phyloP scores from a whole-genome alignment of 2,329 filamentous ascomycete genomes.

The Colletotrichum abscissum region DNA sequence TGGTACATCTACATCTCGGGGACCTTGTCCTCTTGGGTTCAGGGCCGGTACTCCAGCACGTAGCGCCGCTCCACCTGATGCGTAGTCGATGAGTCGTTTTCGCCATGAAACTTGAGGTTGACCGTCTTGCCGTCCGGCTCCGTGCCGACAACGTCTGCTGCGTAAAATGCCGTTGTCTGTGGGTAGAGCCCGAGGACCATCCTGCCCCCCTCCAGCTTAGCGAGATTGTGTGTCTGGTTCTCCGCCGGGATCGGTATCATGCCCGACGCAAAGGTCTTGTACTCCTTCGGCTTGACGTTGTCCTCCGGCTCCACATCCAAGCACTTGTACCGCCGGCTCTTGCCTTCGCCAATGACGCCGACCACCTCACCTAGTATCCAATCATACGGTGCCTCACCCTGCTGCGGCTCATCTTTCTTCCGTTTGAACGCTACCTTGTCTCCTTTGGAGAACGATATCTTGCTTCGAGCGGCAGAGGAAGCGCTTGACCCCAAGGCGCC shows the following conservation, averaged over 20 bases:
- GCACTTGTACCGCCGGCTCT: constrained; percentile 82
- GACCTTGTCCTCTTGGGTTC: constrained; percentile 5
- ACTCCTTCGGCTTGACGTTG: constrained; percentile 73
- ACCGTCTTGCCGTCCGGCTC: constrained; percentile 63
- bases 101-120: constrained; percentile 81
- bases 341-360: constrained; percentile 79
- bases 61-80: constrained; percentile 81
- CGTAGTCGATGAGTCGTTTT: constrained; percentile 78
- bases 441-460: constrained; percentile 69
- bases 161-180: constrained; percentile 87
- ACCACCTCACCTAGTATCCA: constrained; percentile 85
- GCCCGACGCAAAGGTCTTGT: constrained; percentile 77
- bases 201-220: constrained; percentile 74
- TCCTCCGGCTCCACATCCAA: constrained; percentile 83
- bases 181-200: constrained; percentile 84
- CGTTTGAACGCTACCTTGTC: constrained; percentile 76
- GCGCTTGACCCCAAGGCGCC: constrained; percentile 34
- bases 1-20: not conserved
- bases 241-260: constrained; percentile 80
- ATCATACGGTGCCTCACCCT: constrained; percentile 62
- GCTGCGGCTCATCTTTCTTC: constrained; percentile 56
- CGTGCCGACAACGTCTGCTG: constrained; percentile 82
- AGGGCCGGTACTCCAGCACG: constrained; percentile 76
- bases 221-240: constrained; percentile 59
- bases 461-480: constrained; percentile 43